Base-by-base conservation (phyloP, 495 filamentous ascomycete species). In the Hyaloscypha hepaticicola region DNA sequence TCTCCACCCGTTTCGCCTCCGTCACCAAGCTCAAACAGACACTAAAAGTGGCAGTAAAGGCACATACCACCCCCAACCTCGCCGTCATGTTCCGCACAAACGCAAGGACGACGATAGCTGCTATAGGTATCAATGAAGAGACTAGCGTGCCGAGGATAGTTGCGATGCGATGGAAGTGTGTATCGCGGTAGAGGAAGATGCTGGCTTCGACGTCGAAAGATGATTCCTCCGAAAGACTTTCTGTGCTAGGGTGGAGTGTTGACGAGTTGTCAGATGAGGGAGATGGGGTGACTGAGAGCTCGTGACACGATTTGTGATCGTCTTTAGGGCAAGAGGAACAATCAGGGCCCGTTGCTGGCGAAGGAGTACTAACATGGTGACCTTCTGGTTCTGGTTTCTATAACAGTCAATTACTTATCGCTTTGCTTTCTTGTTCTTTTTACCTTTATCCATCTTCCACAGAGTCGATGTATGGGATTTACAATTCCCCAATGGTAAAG, bases 31-130 rank as follows among this genome's bases (percentile, higher is more conserved):
- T 66, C 55, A 77, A 64, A 6, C 55, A 58, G 26, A 69, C 48
- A 1, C 71, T 61, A 51, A 78, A 77, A 4, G 74, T 38, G 24
- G 69, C 55, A 6, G 70, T 72, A 61, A 76, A 78, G 1, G 71
- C 21, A 60, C 74, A 68, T 21, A 78, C 74, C 25, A 76, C 59
- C 8, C 61, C 65, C 14, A 78, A 62, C 34, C 73, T 60, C 19
- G 60, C 57, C 12, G 66, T 28, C 28, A 68, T 69, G 24, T 62
- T 34, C 14, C 64, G 57, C 25, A 77, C 68, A 22, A 68, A 75
- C 58, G 72, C 77, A 0, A 78, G 66, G 2, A 70, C 70, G 27
- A 77, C 58, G 29, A 77, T 75, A 0, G 74, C 66, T 9, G 61
- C 61, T 2, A 74, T 72, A 5, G 76, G 76, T 5, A 77, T 63